A percentile compares a stretch with the other conserved stretches of the same genome.
phyloP scores from a whole-genome alignment of 169 alveolate genomes.

The Toxoplasma gondii region DNA sequence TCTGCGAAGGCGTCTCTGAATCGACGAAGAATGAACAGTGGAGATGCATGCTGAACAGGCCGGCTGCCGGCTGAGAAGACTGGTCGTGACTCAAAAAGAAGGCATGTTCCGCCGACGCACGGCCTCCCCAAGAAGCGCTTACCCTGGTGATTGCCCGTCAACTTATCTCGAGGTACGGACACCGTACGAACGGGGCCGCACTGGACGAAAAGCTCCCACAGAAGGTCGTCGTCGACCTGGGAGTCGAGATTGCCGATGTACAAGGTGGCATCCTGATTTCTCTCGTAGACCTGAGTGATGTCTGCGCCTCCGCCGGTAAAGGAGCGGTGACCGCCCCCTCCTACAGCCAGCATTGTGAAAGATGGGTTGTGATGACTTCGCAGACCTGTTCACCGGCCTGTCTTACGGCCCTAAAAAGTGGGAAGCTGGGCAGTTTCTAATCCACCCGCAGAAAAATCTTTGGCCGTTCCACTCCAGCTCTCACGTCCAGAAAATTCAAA shows the following conservation, averaged over 20 bases:
- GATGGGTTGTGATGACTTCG: neutral
- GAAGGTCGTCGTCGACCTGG: slow-evolving; percentile 95
- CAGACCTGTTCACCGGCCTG: neutral
- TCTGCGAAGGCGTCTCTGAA: too few species aligned
- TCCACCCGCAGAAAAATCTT: neutral
- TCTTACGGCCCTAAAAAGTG: neutral
- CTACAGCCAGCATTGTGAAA: neutral
- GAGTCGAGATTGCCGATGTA: slow-evolving; percentile 94
- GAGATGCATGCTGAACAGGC: too few species aligned
- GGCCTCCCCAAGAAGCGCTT: neutral
- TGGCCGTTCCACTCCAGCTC: neutral
- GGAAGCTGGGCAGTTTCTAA: neutral
- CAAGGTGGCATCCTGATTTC: slow-evolving; percentile 92
- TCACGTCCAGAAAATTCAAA: neutral
- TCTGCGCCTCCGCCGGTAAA: slow-evolving; percentile 72
- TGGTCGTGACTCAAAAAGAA: too few species aligned
- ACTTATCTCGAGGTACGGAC: slow-evolving; percentile 97
- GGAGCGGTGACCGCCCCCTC: slow-evolving; percentile 11
- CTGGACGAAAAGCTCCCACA: slow-evolving; percentile 98
- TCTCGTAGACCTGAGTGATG: slow-evolving; percentile 85
- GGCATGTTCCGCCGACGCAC: neutral
- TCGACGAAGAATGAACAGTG: too few species aligned
- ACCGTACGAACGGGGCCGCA: slow-evolving; percentile 97
- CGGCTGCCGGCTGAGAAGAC: too few species aligned
- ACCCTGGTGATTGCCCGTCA: slow-evolving; percentile 72